phyloP scores from a whole-genome alignment of 306 rosid genomes.

The Quillaja saponaria region DNA sequence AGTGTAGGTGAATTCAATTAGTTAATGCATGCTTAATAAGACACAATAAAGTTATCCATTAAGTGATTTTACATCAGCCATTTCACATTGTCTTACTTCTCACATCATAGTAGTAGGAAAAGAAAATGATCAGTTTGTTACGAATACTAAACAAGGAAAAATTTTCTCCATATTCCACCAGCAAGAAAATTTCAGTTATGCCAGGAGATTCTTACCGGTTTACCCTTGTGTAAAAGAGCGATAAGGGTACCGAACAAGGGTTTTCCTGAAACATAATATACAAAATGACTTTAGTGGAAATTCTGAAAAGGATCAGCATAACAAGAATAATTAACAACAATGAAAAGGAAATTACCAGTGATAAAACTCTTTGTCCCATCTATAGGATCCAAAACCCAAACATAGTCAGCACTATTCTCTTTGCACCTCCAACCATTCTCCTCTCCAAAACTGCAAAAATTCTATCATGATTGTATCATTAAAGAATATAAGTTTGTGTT shows the following conservation, averaged over 20 bases:
- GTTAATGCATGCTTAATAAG: no score
- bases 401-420: constrained; percentile 67
- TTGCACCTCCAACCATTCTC: constrained; percentile 92
- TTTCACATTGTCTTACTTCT: no score
- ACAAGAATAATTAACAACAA: background rate
- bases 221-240: constrained; percentile 69
- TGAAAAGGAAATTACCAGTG: constrained; percentile 56
- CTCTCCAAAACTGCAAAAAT: constrained; percentile 75
- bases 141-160: background rate
- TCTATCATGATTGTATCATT: constrained; percentile 4
- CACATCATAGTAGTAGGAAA: no score
- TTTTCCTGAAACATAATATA: constrained; percentile 61
- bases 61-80: no score
- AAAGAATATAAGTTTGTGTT: constrained; percentile 4
- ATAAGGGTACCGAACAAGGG: constrained; percentile 93
- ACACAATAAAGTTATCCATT: no score
- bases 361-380: constrained; percentile 96
- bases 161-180: background rate
- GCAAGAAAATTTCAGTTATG: background rate
- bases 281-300: constrained; percentile 8
- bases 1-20: no score
- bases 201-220: constrained; percentile 61
- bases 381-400: constrained; percentile 95
- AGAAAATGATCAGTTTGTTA: no score
- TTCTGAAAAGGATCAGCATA: background rate